phyloP scores from a whole-genome alignment of 2,329 filamentous ascomycete genomes.

The Zymoseptoria brevis region DNA sequence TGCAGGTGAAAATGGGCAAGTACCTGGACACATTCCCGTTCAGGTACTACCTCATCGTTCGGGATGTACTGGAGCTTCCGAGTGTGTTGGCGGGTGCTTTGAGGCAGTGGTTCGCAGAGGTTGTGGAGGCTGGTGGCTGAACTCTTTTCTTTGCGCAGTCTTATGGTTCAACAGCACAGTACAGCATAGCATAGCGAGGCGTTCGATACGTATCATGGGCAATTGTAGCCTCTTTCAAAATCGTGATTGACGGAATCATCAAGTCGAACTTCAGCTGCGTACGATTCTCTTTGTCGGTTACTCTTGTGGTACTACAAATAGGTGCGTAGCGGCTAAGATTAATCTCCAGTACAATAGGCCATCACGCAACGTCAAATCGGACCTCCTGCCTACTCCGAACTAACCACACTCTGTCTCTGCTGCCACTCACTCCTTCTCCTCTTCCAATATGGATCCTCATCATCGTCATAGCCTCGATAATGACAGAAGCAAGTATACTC shows the following conservation, averaged over 20 bases:
- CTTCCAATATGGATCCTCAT: constrained; percentile 14
- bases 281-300: background rate
- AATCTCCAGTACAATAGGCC: background rate
- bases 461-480: constrained; percentile 19
- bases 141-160: too few species aligned
- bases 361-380: background rate
- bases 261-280: background rate
- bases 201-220: background rate
- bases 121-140: constrained; percentile 39
- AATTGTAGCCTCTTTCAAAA: background rate
- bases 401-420: background rate
- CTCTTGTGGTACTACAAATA: background rate
- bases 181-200: background rate
- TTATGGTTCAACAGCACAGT: background rate
- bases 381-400: background rate
- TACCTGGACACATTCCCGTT: constrained; percentile 97
- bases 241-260: background rate
- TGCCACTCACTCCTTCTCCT: background rate
- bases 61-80: constrained; percentile 84
- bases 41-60: constrained; percentile 90
- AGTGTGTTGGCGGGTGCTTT: constrained; percentile 78
- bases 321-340: background rate
- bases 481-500: constrained; percentile 24
- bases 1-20: constrained; percentile 69
- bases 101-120: constrained; percentile 88